Percentiles rank a stretch among this genome's conserved stretches.
Evolutionary conservation across 306 rosid genomes (phyloP).

Genomic region (Coriaria nepalensis): DNA sequence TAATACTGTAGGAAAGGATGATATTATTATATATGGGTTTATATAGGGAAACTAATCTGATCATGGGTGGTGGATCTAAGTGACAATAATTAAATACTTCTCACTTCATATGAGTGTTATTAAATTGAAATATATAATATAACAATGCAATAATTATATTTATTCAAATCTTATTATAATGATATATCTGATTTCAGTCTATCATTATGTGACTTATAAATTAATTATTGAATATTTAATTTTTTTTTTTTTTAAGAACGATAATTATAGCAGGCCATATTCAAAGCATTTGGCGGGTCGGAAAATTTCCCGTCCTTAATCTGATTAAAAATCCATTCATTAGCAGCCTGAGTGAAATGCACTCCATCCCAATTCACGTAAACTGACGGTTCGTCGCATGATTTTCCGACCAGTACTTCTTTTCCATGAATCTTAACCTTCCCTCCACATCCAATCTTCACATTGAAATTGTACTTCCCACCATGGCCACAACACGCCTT

Average conservation of each 20-base stretch:
- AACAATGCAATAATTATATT: too few relatives aligned
- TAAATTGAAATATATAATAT: too few relatives aligned
- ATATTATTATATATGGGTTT: too few relatives aligned
- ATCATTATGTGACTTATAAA: too few relatives aligned
- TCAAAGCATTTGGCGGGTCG: conserved; percentile 60
- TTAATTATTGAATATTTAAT: too few relatives aligned
- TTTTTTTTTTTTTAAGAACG: neutral
- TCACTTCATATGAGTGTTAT: too few relatives aligned
- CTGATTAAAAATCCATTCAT: conserved; percentile 46
- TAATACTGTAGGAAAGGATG: too few relatives aligned
- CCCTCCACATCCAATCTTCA: conserved; percentile 43
- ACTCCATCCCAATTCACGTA: conserved; percentile 64
- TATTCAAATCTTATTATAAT: too few relatives aligned
- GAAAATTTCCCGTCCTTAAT: conserved; percentile 52
- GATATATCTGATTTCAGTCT: too few relatives aligned
- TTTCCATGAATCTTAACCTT: conserved; percentile 32
- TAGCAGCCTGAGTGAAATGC: conserved; percentile 68
- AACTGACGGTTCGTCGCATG: conserved; percentile 55
- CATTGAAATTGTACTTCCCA: conserved; percentile 55
- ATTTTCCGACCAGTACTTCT: conserved; percentile 33
- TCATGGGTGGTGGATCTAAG: too few relatives aligned
- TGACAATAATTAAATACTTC: too few relatives aligned
- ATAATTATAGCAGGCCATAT: conserved; percentile 33
- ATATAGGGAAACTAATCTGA: too few relatives aligned
- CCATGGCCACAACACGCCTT: conserved; percentile 86